Conservation (phyloP, 495 filamentous ascomycete species). For the Rusavskia elegans region DNA sequence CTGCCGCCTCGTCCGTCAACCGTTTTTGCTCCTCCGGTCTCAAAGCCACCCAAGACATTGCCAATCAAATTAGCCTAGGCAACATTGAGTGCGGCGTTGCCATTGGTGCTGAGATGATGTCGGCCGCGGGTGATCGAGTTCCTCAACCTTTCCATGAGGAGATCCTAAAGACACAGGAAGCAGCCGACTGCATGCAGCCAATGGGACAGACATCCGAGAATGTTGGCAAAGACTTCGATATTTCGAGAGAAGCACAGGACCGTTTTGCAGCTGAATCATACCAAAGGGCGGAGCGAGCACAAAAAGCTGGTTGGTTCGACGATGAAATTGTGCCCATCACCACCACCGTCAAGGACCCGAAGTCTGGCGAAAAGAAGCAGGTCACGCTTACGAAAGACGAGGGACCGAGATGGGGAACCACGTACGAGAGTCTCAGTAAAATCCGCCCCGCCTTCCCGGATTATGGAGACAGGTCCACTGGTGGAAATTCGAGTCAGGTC, state of each 20-base stretch:
- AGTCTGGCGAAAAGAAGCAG: slow-evolving; percentile 59
- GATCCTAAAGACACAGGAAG: slow-evolving; percentile 60
- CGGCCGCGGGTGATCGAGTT: slow-evolving; percentile 47
- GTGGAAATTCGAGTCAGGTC: slow-evolving; percentile 91
- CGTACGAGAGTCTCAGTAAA: slow-evolving; percentile 63
- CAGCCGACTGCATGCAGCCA: slow-evolving; percentile 72
- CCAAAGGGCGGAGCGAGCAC: slow-evolving; percentile 69
- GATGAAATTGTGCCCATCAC: slow-evolving; percentile 88
- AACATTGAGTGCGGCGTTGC: slow-evolving; percentile 80
- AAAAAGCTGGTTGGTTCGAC: slow-evolving; percentile 85
- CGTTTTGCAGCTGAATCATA: slow-evolving; percentile 75
- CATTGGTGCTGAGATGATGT: slow-evolving; percentile 81
- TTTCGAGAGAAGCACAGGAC: slow-evolving; percentile 68
- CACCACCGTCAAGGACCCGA: slow-evolving; percentile 64
- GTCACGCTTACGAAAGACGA: slow-evolving; percentile 75
- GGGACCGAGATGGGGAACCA: slow-evolving; percentile 79
- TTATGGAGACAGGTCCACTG: slow-evolving; percentile 75
- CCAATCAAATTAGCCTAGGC: slow-evolving; percentile 67
- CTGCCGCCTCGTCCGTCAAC: slow-evolving; percentile 66
- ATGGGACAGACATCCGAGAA: slow-evolving; percentile 99
- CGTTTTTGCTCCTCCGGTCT: slow-evolving; percentile 95
- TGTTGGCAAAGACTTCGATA: slow-evolving; percentile 78
- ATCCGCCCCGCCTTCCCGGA: slow-evolving; percentile 82
- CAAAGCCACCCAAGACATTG: slow-evolving; percentile 87
- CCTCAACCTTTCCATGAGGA: slow-evolving; percentile 61